Percentiles rank a stretch among this genome's conserved stretches.
Evolutionary conservation across 768 basidiomycete genomes (phyloP).

Genomic region (Serpula lacrymans): DNA sequence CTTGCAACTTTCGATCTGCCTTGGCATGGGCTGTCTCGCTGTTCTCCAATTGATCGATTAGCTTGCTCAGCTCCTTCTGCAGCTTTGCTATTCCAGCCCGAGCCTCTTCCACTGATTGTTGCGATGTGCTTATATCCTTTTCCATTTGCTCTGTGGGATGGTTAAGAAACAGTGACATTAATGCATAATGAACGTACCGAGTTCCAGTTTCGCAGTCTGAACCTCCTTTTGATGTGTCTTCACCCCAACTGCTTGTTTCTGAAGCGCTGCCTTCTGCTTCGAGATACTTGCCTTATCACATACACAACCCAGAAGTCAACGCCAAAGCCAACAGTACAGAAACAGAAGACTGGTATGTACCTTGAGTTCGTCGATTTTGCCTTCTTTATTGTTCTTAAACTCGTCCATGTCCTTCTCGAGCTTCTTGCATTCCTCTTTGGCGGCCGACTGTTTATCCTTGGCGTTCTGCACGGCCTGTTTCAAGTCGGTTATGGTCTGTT

Average conservation of each 20-base stretch:
- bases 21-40: slow-evolving; percentile 48
- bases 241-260: slow-evolving; percentile 76
- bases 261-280: slow-evolving; percentile 75
- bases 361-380: slow-evolving; percentile 92
- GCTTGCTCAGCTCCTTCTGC: slow-evolving; percentile 58
- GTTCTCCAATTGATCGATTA: slow-evolving; percentile 45
- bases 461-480: slow-evolving; percentile 57
- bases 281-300: slow-evolving; percentile 74
- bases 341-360: slow-evolving; percentile 34
- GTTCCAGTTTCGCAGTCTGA: slow-evolving; percentile 82
- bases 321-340: neutral
- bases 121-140: slow-evolving; percentile 23
- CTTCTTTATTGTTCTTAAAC: slow-evolving; percentile 98
- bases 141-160: slow-evolving; percentile 24
- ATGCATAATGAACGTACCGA: slow-evolving; percentile 51
- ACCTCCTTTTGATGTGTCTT: slow-evolving; percentile 89
- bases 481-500: slow-evolving; percentile 59
- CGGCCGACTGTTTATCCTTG: slow-evolving; percentile 72
- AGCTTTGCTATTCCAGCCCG: slow-evolving; percentile 48
- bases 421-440: slow-evolving; percentile 75
- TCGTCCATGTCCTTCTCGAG: slow-evolving; percentile 97
- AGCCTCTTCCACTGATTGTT: slow-evolving; percentile 26
- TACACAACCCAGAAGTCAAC: neutral
- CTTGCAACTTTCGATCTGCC: slow-evolving; percentile 69
- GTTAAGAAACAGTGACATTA: neutral